phyloP scores from a whole-genome alignment of 495 filamentous ascomycete genomes.

The Xylaria venustula region DNA sequence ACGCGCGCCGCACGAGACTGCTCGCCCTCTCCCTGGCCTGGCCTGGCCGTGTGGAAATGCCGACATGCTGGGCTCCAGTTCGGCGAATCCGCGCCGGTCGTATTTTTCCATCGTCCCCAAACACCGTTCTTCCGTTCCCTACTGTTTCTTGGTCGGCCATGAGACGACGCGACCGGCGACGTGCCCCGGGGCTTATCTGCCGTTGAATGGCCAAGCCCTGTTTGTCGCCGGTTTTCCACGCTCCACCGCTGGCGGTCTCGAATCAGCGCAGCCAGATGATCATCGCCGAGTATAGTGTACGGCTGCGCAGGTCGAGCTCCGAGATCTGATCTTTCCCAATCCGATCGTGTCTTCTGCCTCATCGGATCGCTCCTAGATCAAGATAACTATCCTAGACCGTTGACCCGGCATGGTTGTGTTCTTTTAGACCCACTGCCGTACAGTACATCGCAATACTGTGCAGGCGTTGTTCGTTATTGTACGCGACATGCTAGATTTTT shows the following conservation, averaged over 20 bases:
- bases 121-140: neutral
- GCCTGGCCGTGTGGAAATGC: conserved; percentile 13
- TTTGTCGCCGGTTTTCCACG: conserved; percentile 4
- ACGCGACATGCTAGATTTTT: conserved; percentile 13
- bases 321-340: neutral
- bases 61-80: conserved; percentile 15
- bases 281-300: neutral
- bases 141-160: neutral
- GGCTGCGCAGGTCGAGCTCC: neutral
- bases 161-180: conserved; percentile 9
- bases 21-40: too few species aligned
- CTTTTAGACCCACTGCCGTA: conserved; percentile 3
- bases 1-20: conserved; percentile 5
- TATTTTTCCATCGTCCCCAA: neutral
- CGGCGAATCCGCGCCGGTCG: conserved; percentile 11
- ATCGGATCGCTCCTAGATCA: neutral
- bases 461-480: neutral
- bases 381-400: neutral
- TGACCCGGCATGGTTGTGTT: neutral
- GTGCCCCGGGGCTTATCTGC: conserved; percentile 5
- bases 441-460: neutral
- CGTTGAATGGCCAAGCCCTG: conserved; percentile 11
- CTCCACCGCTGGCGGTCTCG: neutral
- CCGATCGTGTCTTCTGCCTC: neutral
- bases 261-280: neutral